A percentile compares a stretch with the other conserved stretches of the same genome.
phyloP scores from a whole-genome alignment of 163 green algal species.

The Volvox carteri region DNA sequence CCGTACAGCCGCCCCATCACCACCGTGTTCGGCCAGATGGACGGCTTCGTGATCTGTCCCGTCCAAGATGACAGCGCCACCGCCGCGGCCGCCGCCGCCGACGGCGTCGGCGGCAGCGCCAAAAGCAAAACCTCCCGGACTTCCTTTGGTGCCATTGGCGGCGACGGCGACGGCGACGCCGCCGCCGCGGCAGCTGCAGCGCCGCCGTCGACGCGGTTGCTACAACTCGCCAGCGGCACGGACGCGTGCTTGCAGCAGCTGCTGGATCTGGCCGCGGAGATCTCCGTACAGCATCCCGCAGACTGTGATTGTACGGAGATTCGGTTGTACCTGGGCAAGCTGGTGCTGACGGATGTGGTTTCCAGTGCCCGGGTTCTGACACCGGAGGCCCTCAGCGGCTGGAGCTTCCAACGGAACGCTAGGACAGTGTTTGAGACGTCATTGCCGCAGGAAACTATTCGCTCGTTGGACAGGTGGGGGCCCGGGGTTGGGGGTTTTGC shows the following conservation, averaged over 20 bases:
- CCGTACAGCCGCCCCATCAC: slow-evolving; percentile 25
- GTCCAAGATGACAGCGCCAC: background rate
- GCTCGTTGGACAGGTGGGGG: slow-evolving; percentile 34
- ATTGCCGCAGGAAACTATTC: slow-evolving; percentile 40
- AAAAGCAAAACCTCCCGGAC: background rate
- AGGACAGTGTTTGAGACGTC: slow-evolving; percentile 41
- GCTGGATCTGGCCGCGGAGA: background rate
- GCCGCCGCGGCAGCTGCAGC: background rate
- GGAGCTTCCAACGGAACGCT: slow-evolving; percentile 1
- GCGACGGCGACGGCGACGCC: background rate
- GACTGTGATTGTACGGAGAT: slow-evolving; percentile 11
- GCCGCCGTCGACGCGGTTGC: background rate
- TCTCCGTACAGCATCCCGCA: slow-evolving; percentile 12
- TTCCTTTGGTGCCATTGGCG: background rate
- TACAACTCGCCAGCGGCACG: background rate
- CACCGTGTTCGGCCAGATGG: background rate
- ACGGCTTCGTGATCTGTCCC: slow-evolving; percentile 8
- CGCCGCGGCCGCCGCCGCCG: too few relatives aligned
- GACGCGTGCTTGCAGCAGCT: slow-evolving; percentile 20
- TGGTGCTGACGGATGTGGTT: background rate
- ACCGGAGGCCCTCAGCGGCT: background rate
- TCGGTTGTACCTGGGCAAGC: slow-evolving; percentile 45
- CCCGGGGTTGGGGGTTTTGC: too few relatives aligned
- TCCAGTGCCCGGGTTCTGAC: background rate
- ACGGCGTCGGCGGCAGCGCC: background rate